Percentiles rank a stretch among this genome's conserved stretches.
These are phyloP conservation scores for Ceratobasidium papillatum DNA, from an alignment of 1,284 basidiomycete species.

Conservation along the genomic window DNA sequence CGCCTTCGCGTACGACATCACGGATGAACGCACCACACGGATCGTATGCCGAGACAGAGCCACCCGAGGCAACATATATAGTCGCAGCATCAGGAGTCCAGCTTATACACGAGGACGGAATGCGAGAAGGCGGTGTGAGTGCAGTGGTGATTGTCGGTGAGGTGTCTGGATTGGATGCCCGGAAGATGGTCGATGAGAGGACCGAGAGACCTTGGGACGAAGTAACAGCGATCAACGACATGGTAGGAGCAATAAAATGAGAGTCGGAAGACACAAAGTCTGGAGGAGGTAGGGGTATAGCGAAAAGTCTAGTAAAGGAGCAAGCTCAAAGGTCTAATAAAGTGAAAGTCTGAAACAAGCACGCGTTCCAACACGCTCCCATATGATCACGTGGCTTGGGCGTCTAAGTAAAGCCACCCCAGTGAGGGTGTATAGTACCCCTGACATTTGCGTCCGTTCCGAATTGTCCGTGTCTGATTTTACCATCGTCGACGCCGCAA, in stretches of 20 bases:
- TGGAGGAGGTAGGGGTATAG: background rate
- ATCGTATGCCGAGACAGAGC: conserved; percentile 32
- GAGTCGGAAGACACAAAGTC: background rate
- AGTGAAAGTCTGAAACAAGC: conserved; percentile 8
- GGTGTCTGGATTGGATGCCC: conserved; percentile 25
- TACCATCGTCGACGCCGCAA: conserved; percentile 41
- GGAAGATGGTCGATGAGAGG: conserved; percentile 12
- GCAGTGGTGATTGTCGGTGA: conserved; percentile 19
- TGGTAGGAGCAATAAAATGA: background rate
- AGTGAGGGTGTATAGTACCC: background rate
- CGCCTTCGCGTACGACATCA: conserved; percentile 30
- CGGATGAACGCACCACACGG: conserved; percentile 15
- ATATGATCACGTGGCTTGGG: conserved; percentile 1
- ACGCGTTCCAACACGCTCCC: conserved; percentile 15
- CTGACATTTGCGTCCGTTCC: conserved; percentile 35
- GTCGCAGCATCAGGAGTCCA: conserved; percentile 24
- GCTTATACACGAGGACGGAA: conserved; percentile 27
- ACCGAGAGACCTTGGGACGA: conserved; percentile 35
- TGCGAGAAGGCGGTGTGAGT: conserved; percentile 30
- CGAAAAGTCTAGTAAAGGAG: conserved; percentile 12
- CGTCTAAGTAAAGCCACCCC: conserved; percentile 14
- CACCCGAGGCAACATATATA: conserved; percentile 30
- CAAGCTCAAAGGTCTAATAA: conserved; percentile 22
- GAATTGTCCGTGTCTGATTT: conserved; percentile 17
- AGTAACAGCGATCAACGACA: conserved; percentile 38